These are phyloP conservation scores for Mercurialis annua DNA, from an alignment of 345 rosid genomes.

Conservation along the genomic window DNA sequence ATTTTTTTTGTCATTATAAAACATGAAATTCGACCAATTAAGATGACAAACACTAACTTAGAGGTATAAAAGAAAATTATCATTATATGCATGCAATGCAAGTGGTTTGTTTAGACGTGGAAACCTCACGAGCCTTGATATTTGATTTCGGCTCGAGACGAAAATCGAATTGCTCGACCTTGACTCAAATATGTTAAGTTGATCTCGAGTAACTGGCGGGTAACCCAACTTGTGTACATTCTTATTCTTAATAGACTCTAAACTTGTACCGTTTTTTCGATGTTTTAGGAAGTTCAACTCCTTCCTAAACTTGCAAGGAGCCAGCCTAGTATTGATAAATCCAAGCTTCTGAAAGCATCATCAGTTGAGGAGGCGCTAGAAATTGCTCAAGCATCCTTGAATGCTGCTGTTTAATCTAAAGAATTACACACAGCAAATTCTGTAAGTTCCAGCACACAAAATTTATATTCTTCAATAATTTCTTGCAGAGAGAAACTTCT, in stretches of 20 bases:
- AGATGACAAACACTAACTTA: no score
- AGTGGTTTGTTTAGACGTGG: no score
- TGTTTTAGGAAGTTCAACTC: conserved; percentile 69
- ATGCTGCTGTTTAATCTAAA: conserved; percentile 27
- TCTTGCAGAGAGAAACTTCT: background rate
- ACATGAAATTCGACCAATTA: no score
- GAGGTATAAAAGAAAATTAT: no score
- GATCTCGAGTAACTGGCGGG: no score
- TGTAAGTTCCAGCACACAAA: background rate
- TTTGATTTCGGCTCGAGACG: no score
- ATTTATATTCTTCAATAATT: conserved; percentile 8
- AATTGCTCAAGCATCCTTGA: conserved; percentile 53
- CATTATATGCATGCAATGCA: no score
- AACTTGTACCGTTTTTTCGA: background rate
- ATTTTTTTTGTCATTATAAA: no score
- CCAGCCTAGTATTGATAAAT: conserved; percentile 71
- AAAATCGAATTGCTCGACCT: no score
- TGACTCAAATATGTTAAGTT: no score
- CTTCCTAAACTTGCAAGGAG: conserved; percentile 79
- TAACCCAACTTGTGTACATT: no score
- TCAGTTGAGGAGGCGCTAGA: conserved; percentile 86
- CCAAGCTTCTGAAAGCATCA: conserved; percentile 69
- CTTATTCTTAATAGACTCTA: background rate
- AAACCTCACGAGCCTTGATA: no score
- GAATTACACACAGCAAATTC: background rate